These are phyloP conservation scores for Nakaseomyces kungkrabaensis DNA, from an alignment of 1,139 yeast species.

Conservation along the genomic window DNA sequence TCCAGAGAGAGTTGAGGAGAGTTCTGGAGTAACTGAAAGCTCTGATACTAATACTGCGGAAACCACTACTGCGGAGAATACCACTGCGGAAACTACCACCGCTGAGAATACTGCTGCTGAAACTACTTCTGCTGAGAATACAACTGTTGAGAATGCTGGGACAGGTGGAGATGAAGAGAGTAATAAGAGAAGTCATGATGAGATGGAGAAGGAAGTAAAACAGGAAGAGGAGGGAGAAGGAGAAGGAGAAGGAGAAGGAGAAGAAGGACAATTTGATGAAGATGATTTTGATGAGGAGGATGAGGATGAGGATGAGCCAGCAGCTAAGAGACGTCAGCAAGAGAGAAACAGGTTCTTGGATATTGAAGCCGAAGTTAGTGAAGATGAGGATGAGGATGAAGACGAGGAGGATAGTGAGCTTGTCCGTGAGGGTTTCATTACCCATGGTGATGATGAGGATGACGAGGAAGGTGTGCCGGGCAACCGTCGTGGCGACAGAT, in stretches of 20 bases:
- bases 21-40: no score
- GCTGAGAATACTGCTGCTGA: not conserved
- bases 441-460: conserved; percentile 49
- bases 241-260: conserved; percentile 5
- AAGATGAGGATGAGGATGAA: conserved; percentile 90
- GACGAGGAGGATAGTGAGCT: conserved; percentile 92
- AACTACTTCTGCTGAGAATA: not conserved
- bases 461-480: conserved; percentile 41
- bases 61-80: not conserved
- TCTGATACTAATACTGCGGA: not conserved
- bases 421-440: conserved; percentile 71
- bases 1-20: no score
- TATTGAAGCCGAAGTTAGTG: conserved; percentile 98
- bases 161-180: not conserved
- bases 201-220: conserved; percentile 17
- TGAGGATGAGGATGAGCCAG: conserved; percentile 58
- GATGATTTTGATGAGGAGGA: conserved; percentile 46
- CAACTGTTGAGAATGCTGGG: not conserved
- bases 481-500: conserved; percentile 43
- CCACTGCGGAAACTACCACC: not conserved
- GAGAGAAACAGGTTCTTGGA: conserved; percentile 87
- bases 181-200: not conserved
- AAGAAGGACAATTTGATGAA: conserved; percentile 29
- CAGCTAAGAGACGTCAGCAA: conserved; percentile 52
- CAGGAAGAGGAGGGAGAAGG: conserved; percentile 26